A percentile compares a stretch with the other conserved stretches of the same genome.
Conservation (phyloP, 768 basidiomycete species). For the Pilatotrama ljubarskyi region DNA sequence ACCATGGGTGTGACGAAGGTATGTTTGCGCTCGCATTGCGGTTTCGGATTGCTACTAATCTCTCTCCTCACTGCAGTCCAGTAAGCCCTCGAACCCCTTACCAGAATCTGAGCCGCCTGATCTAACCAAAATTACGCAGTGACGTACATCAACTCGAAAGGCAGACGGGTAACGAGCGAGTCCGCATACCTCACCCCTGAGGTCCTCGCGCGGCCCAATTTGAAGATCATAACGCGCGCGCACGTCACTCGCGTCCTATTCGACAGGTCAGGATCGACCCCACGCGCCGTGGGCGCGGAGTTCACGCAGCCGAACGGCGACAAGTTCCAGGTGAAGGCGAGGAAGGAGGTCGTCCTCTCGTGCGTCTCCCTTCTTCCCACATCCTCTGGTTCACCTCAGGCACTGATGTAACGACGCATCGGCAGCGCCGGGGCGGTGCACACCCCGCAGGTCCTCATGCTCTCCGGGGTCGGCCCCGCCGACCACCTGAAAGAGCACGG, state of each 20-base stretch:
- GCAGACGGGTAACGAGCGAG: constrained; percentile 61
- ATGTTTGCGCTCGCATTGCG: constrained; percentile 18
- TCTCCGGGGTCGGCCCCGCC: constrained; percentile 76
- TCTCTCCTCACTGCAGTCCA: constrained; percentile 25
- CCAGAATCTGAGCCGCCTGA: no score
- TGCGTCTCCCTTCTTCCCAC: constrained; percentile 35
- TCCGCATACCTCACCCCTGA: constrained; percentile 65
- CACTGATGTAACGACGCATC: no score
- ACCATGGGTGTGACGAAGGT: constrained; percentile 65
- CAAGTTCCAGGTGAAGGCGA: constrained; percentile 47
- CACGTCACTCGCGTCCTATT: constrained; percentile 61
- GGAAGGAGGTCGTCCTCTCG: constrained; percentile 64
- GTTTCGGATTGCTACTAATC: neutral
- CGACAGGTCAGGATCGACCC: constrained; percentile 36
- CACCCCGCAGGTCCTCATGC: constrained; percentile 61
- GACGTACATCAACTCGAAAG: constrained; percentile 60
- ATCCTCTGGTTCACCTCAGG: neutral
- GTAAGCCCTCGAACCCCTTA: constrained; percentile 23
- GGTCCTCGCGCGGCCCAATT: constrained; percentile 63
- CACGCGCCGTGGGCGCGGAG: constrained; percentile 62
- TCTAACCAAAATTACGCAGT: constrained; percentile 41
- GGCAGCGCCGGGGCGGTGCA: constrained; percentile 62
- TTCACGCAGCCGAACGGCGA: constrained; percentile 45
- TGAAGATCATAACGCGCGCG: constrained; percentile 58
- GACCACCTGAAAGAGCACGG: constrained; percentile 50